Evolutionary conservation across 1,139 yeast species (phyloP).

Genomic region (Protomyces gravidus): DNA sequence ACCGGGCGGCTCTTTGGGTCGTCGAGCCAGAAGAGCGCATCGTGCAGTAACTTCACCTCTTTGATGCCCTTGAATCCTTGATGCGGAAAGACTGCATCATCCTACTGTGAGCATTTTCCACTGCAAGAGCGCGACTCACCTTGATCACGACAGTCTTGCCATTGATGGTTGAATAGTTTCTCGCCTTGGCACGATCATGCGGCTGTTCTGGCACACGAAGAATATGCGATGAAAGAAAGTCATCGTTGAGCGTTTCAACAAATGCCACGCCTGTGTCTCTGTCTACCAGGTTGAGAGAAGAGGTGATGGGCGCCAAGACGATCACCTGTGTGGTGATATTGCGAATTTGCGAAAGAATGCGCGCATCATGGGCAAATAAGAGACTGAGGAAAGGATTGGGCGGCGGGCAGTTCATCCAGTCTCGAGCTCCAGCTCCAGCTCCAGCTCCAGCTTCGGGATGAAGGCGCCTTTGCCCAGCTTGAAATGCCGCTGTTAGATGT

Average conservation of each 20-base stretch:
- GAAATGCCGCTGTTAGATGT: too few species aligned
- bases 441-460: too few species aligned
- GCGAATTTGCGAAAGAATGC: conserved; percentile 7
- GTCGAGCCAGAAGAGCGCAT: conserved; percentile 26
- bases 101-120: background rate
- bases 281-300: conserved; percentile 19
- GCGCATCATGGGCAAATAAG: conserved; percentile 12
- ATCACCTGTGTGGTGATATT: background rate
- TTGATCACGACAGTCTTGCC: conserved; percentile 29
- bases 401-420: conserved; percentile 21
- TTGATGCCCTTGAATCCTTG: conserved; percentile 27
- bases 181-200: conserved; percentile 39
- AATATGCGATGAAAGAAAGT: conserved; percentile 18
- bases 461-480: too few species aligned
- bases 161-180: conserved; percentile 29
- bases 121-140: background rate
- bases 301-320: conserved; percentile 20
- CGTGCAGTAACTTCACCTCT: conserved; percentile 28
- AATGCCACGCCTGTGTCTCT: conserved; percentile 8
- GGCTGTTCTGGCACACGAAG: conserved; percentile 17
- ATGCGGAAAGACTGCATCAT: conserved; percentile 23
- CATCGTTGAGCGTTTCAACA: conserved; percentile 18
- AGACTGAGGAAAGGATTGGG: conserved; percentile 19
- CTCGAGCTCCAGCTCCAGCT: too few species aligned
- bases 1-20: conserved; percentile 13